A percentile compares a stretch with the other conserved stretches of the same genome.
phyloP scores from a whole-genome alignment of 306 rosid species.

The Casuarina cunninghamiana region DNA sequence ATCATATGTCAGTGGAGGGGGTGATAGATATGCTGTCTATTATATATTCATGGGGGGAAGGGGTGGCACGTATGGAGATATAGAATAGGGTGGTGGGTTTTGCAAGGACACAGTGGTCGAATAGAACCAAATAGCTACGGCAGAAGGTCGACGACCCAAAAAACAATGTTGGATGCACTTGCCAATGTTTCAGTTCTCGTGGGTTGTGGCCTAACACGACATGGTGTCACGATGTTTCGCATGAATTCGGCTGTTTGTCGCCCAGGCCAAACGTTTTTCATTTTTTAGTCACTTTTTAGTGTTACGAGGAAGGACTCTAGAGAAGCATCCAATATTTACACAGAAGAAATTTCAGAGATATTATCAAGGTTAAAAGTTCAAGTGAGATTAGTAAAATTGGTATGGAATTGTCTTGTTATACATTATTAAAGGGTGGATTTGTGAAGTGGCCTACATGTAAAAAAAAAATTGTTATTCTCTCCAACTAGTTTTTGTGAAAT shows the following conservation, averaged over 20 bases:
- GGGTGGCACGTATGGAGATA: background rate
- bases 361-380: too few species aligned
- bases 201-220: background rate
- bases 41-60: background rate
- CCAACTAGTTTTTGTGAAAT: too few species aligned
- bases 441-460: too few species aligned
- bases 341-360: too few species aligned
- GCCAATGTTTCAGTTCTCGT: background rate
- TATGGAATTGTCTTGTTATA: too few species aligned
- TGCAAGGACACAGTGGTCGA: background rate
- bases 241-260: background rate
- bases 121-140: background rate
- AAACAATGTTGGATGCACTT: background rate
- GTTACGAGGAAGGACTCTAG: too few species aligned
- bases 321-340: too few species aligned
- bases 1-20: background rate
- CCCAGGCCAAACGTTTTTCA: too few species aligned
- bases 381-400: too few species aligned
- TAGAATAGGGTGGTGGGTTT: background rate
- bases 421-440: too few species aligned
- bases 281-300: too few species aligned
- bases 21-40: background rate
- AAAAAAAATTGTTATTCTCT: too few species aligned
- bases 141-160: background rate
- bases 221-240: background rate